A percentile compares a stretch with the other conserved stretches of the same genome.
Evolutionary conservation across 768 basidiomycete species (phyloP).

Genomic region (Pisolithus sp.): DNA sequence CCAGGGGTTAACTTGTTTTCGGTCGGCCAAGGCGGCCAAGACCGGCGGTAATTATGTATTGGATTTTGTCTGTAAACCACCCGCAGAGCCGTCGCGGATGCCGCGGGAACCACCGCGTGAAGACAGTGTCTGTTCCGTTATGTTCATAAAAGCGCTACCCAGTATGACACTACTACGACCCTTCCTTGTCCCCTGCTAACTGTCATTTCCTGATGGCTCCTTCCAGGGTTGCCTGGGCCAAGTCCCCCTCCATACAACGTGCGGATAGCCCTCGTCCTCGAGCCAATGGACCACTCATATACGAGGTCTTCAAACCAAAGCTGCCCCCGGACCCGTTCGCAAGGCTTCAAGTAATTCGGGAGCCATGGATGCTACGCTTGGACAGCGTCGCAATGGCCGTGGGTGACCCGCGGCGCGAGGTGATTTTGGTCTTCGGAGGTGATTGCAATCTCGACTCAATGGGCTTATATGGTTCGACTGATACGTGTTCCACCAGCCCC

Average conservation of each 20-base stretch:
- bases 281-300: conserved; percentile 2
- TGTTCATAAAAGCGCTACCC: neutral
- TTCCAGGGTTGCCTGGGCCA: neutral
- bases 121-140: too few relatives aligned
- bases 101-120: too few relatives aligned
- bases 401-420: conserved; percentile 21
- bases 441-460: conserved; percentile 4
- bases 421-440: conserved; percentile 35
- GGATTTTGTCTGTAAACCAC: too few relatives aligned
- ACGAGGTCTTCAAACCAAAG: conserved; percentile 27
- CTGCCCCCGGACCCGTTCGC: conserved; percentile 32
- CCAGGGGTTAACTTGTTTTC: too few relatives aligned
- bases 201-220: neutral
- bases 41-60: too few relatives aligned
- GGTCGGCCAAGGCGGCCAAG: too few relatives aligned
- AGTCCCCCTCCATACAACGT: conserved; percentile 48
- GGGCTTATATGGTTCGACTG: neutral
- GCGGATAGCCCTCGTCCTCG: conserved; percentile 74
- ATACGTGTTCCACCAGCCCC: conserved; percentile 21
- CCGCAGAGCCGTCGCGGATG: too few relatives aligned
- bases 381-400: conserved; percentile 16
- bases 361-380: conserved; percentile 23
- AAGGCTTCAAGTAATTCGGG: conserved; percentile 15
- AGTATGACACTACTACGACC: neutral
- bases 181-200: neutral